Evolutionary conservation across 139 green algal genomes (phyloP).

Genomic region (Chlamydomonas sp.): DNA sequence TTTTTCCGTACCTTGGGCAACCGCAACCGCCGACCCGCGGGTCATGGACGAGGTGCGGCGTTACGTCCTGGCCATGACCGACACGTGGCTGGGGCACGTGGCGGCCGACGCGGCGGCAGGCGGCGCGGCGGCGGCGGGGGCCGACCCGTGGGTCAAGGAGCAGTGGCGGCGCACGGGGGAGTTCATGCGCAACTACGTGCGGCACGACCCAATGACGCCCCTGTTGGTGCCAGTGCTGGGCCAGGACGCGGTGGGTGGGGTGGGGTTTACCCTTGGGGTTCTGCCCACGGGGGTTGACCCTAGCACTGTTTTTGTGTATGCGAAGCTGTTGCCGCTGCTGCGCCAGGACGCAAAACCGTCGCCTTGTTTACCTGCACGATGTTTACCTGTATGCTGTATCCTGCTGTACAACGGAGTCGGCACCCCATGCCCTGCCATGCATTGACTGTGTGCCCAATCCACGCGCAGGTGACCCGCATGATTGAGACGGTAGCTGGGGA

Average conservation of each 20-base stretch:
- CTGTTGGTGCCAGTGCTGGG: slow-evolving; percentile 7
- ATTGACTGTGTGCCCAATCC: too few relatives aligned
- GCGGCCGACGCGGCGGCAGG: neutral
- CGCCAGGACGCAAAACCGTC: too few relatives aligned
- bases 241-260: neutral
- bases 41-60: neutral
- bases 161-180: neutral
- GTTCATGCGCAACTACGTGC: neutral
- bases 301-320: too few relatives aligned
- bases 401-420: too few relatives aligned
- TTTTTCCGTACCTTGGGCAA: neutral
- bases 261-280: too few relatives aligned
- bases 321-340: too few relatives aligned
- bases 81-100: slow-evolving; percentile 1
- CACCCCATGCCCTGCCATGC: too few relatives aligned
- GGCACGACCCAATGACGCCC: slow-evolving; percentile 6
- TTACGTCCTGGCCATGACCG: neutral
- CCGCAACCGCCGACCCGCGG: neutral
- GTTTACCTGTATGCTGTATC: too few relatives aligned
- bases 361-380: too few relatives aligned
- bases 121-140: neutral
- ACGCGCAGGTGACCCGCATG: too few relatives aligned
- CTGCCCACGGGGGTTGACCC: too few relatives aligned
- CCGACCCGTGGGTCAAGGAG: neutral
- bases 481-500: too few relatives aligned